phyloP scores from a whole-genome alignment of 2,329 filamentous ascomycete species.

The Nemania sp. region DNA sequence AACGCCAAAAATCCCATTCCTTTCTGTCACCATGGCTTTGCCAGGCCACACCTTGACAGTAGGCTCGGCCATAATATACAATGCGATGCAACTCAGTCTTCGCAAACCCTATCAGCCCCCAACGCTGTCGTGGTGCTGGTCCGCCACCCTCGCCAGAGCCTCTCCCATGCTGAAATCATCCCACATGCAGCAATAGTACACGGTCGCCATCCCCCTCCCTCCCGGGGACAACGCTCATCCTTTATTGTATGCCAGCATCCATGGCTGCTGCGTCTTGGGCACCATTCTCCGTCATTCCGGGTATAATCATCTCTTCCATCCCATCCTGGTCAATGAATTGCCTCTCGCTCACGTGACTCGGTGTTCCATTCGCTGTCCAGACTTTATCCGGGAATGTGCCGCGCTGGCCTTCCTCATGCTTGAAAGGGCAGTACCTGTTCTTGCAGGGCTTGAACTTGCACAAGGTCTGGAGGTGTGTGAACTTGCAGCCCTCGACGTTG shows the following conservation, averaged over 20 bases:
- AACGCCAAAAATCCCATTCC: conserved; percentile 18
- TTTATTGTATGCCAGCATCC: conserved; percentile 29
- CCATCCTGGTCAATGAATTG: conserved; percentile 78
- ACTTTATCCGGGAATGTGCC: conserved; percentile 86
- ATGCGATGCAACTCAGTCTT: conserved; percentile 18
- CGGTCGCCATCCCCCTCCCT: too few species aligned
- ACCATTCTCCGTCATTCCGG: conserved; percentile 52
- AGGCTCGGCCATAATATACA: conserved; percentile 27
- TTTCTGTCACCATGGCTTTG: neutral
- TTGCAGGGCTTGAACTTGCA: conserved; percentile 93
- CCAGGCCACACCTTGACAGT: neutral
- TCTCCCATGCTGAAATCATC: neutral
- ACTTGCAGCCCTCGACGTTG: conserved; percentile 80
- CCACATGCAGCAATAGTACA: neutral
- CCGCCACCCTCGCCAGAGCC: neutral
- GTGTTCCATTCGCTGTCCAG: conserved; percentile 71
- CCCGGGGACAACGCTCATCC: neutral
- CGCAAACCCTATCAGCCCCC: conserved; percentile 14
- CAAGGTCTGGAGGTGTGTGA: conserved; percentile 80
- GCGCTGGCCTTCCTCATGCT: conserved; percentile 89
- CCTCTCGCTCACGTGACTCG: conserved; percentile 80
- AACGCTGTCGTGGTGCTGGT: too few species aligned
- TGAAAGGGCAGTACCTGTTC: conserved; percentile 85
- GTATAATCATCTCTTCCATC: conserved; percentile 74
- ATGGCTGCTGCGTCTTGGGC: conserved; percentile 28